Conservation (phyloP, 2,329 filamentous ascomycete genomes). For the Pyricularia grisea region DNA sequence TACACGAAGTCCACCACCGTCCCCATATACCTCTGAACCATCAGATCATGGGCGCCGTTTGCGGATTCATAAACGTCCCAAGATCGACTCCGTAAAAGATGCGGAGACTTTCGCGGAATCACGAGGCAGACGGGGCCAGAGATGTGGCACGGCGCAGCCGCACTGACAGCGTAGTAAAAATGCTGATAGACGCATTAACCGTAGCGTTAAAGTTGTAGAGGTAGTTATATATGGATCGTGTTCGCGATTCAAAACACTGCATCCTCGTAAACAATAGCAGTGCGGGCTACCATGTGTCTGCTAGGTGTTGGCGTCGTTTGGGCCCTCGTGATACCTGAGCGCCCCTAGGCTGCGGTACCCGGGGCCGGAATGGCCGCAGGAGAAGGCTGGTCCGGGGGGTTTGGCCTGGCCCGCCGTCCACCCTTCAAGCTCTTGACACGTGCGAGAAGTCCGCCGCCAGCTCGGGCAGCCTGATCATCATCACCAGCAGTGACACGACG, state of each 20-base stretch:
- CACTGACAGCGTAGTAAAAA: background rate
- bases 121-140: background rate
- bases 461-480: conserved; percentile 23
- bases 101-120: background rate
- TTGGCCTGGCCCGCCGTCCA: conserved; percentile 39
- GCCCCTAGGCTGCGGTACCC: conserved; percentile 13
- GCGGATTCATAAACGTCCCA: background rate
- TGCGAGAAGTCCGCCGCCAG: conserved; percentile 61
- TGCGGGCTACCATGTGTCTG: background rate
- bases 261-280: background rate
- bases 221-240: background rate
- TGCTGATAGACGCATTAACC: background rate
- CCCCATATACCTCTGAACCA: background rate
- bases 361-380: conserved; percentile 11
- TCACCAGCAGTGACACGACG: conserved; percentile 49
- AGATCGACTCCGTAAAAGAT: background rate
- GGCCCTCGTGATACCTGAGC: conserved; percentile 6
- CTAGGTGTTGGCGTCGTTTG: background rate
- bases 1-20: background rate
- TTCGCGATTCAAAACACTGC: background rate
- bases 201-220: background rate
- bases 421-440: conserved; percentile 79
- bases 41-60: background rate
- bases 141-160: background rate
- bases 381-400: conserved; percentile 21